Percentiles rank a stretch among this genome's conserved stretches.
phyloP scores from a whole-genome alignment of 495 filamentous ascomycete species.

The Xylaria acuta region DNA sequence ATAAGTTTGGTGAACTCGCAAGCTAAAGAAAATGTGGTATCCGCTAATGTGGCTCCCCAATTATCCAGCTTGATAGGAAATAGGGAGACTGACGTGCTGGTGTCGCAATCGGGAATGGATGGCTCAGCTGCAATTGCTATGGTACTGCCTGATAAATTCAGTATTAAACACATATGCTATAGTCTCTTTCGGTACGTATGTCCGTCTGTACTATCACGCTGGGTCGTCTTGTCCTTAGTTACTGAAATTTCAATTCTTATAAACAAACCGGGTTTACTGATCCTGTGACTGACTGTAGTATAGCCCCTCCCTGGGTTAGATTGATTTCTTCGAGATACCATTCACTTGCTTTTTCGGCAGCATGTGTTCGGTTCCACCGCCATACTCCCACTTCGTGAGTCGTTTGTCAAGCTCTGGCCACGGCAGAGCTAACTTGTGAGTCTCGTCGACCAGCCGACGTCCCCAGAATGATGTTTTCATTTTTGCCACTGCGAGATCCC shows the following conservation, averaged over 20 bases:
- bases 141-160: neutral
- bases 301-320: neutral
- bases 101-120: neutral
- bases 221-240: neutral
- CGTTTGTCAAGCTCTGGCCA: constrained; percentile 1
- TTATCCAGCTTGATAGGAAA: neutral
- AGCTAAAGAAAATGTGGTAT: neutral
- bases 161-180: neutral
- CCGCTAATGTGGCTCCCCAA: neutral
- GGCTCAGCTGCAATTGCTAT: neutral
- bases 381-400: neutral
- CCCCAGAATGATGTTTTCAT: constrained; percentile 42
- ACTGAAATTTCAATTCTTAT: neutral
- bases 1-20: neutral
- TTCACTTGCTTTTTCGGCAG: neutral
- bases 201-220: neutral
- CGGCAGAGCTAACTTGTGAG: neutral
- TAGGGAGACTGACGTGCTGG: neutral
- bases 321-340: neutral
- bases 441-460: constrained; percentile 21
- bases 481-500: constrained; percentile 44
- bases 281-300: neutral
- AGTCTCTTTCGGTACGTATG: too few species aligned
- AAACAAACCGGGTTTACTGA: neutral
- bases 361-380: constrained; percentile 2